Evolutionary conservation across 2,329 filamentous ascomycete species (phyloP), one percentile per base, ranked within the genome.

Genomic region (Penicillium occitanis): DNA sequence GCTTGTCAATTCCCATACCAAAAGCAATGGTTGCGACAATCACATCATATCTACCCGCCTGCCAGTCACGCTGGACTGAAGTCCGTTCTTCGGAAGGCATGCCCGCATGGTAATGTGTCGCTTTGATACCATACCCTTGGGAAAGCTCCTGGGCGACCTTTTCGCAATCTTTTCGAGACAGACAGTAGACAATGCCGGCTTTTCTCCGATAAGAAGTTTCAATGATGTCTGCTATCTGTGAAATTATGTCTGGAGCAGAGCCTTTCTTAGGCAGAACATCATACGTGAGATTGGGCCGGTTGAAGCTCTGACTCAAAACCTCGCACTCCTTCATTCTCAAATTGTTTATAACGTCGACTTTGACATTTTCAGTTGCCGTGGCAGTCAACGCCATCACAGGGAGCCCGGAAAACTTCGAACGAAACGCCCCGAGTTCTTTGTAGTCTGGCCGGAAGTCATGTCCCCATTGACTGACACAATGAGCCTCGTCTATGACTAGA

Each of bases 1-100:
- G 87, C 77, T 99, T 99, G 81, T 99, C 95, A 70, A 99, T 99
- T n/a, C 95, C 95, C 95, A 99, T 99, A 6, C 95, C 95, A 75
- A 99, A 99, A 28, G 95, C 95, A 76, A 99, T 98, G 0, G 95
- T 99, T 22, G 95, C 96, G 60, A 99, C 95, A 51, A 99, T 96
- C 40, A 99, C 91, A 71, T 97, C 91, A 72, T 90, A 86, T 61
- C 83, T 80, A 5, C 93, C 92, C 51, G 80, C 81, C 76, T 99
- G 95, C 95, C 95, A 99, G 35, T 88, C 78, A 67, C 86, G 86
- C 76, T 98, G 94, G 4, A 95, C 86, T 6, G 84, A 76, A 1
- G 84, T 83, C 75, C 94, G 94, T 61, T 91, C 86, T 4, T 85
- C 80, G 0, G 90, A 76, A 1, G 87, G 81, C 79, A 99, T 88